Percentiles rank a stretch among this genome's conserved stretches.
Evolutionary conservation across 495 filamentous ascomycete species (phyloP).

Genomic region (Podospora bellae-mahoneyi): DNA sequence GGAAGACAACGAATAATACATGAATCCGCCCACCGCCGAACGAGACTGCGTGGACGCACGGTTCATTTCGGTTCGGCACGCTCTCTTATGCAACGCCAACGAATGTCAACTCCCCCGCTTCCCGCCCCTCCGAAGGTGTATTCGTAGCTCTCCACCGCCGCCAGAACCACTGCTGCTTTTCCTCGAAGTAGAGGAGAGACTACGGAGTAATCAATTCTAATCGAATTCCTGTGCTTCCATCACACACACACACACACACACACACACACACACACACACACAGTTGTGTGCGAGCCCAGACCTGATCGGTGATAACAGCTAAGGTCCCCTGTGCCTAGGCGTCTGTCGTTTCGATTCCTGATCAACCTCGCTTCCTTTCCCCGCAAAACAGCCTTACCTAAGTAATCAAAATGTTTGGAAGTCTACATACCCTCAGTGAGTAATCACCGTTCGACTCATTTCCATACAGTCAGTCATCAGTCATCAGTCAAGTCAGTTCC

Average conservation of each 20-base stretch:
- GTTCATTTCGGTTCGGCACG: conserved; percentile 17
- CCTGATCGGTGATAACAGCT: neutral
- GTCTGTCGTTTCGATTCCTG: neutral
- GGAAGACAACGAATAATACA: too few relatives aligned
- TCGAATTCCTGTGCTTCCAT: neutral
- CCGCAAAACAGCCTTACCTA: neutral
- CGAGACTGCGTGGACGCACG: conserved; percentile 12
- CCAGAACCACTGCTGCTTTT: conserved; percentile 1
- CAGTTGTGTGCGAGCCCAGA: neutral
- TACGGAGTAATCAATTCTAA: neutral
- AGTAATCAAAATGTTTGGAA: conserved; percentile 34
- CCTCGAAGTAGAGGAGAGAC: neutral
- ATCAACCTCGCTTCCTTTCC: neutral
- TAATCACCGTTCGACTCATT: conserved; percentile 7
- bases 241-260: neutral
- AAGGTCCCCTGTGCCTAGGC: neutral
- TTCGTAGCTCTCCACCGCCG: conserved; percentile 4
- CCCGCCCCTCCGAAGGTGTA: neutral
- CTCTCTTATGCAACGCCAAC: conserved; percentile 22
- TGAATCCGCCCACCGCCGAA: neutral
- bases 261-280: neutral
- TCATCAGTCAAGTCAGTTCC: neutral
- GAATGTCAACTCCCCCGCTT: conserved; percentile 17
- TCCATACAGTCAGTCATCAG: neutral
- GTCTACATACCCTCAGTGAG: conserved; percentile 37